Evolutionary conservation across 805 yeast species (phyloP), one percentile per base, ranked within the genome.

Genomic region (Kazachstania viticola): DNA sequence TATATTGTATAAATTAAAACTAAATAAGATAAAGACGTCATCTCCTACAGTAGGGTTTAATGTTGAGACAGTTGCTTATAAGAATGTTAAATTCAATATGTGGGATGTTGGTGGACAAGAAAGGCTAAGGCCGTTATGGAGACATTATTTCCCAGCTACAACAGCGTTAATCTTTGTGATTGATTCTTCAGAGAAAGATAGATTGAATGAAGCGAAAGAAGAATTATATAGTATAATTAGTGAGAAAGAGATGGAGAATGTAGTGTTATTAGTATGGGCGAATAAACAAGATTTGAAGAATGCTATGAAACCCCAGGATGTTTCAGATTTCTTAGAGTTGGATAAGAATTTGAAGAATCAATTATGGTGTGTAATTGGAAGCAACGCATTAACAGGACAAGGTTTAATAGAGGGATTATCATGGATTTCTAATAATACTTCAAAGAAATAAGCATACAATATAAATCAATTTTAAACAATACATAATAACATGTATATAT

Each of bases 51-150:
- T 84, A 15, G 95, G 95, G 2, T 87, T 87, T 63, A 87, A 87
- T 58, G 91, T 82, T 30, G 94, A 82, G 57, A 79, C 88, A 3
- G 82, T 82, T 40, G 74, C 79, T 36, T 81, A 78, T 58, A 79
- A 77, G 54, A 80, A 80, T 55, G 77, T 81, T 36, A 75, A 80
- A 35, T 80, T 82, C 62, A 83, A 84, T 38, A 85, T 82, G 52
- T 82, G 94, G 94, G 94, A 82, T 58, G 91, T 91, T 39, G 96
- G 96, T 61, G 96, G 95, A 54, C 96, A 84, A 63, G 93, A 81
- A 49, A 67, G 93, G 56, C 72, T 85, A 45, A 73, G 95, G 51
- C 94, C 93, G 0, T 65, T 87, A 36, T 87, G 97, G 96, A 75
- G 95, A 58, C 95, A 87, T 54, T 87, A 87, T 60, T 84, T 80